Base-by-base conservation (phyloP, 1,284 basidiomycete species). In the Cryptococcus neoformans region DNA sequence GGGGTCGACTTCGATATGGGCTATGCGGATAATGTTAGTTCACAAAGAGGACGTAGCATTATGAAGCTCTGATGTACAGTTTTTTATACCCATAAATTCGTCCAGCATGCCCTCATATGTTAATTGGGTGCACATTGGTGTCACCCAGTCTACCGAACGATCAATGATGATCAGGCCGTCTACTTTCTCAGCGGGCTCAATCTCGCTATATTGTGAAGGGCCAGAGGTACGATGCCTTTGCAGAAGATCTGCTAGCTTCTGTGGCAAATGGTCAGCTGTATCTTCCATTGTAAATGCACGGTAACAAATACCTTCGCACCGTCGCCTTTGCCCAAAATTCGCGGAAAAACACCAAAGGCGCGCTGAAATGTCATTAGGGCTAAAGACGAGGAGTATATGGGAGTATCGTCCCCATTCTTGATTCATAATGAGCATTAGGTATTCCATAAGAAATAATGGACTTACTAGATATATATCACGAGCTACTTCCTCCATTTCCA, bases 41-140 rank as follows among this genome's bases (percentile, higher is more conserved):
- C 58, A 34, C 21, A 38, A n/a, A 53, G 50, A 2, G 35, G 37
- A 35, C 28, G n/a, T 2, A 34, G 51, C 34, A 11, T 44, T 21
- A 36, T 47, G 4, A 28, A 28, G 28, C 28, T 28, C n/a, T 28
- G 28, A 28, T 28, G 54, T 63, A 90, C 93, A 88, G 67, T 96
- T 92, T 75, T 84, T 88, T 62, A 99, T 88, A 1, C 91, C 91
- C 47, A 97, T 81, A 44, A 92, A 80, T 73, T 99, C 96, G 69
- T 99, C 95, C n/a, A 98, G 82, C 45, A 99, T 85, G 14, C 96
- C 96, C 73, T 97, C 88, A 69, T 98, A 99, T 0, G 96, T 99
- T 54, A 99, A 80, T 70, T 99, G 95, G 1, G 95, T 99, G 48
- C 95, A 85, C 54, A 99, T 82, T 1, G 95, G 93, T 0, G 95